Evolutionary conservation across 805 yeast genomes (phyloP), one percentile per base, ranked within the genome.

Genomic region (Barnettozyma sucrosica): DNA sequence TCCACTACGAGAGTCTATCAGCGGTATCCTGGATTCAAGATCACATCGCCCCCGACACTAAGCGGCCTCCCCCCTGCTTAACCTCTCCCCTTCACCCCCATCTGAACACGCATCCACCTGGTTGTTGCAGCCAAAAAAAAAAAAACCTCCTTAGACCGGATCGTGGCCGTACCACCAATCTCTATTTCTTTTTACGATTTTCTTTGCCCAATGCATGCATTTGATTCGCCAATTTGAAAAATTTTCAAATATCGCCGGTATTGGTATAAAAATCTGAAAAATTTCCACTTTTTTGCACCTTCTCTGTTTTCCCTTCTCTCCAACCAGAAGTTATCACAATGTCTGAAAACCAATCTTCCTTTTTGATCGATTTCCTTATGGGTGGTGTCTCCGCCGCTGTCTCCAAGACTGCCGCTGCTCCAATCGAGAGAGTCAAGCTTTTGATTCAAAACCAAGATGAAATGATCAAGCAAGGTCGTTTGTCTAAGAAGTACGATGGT

Each of bases 331-430:
- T 38, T 36, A 58, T 37, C 33, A 28, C 46, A 51, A 59, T 59
- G 63, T 38, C 56, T 57, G 65, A 61, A 53, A 63, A 66, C 55
- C 66, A 66, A 55, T 70, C 81, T 52, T 67, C 71, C 62, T 79
- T 79, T 70, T 63, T 72, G 62, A 64, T 76, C 66, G 85, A 82
- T 70, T 87, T 87, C 81, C 66, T 87, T 75, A 89, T 90, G 97
- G 97, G 97, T 76, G 97, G 97, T 89, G 95, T 89, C 63, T 89
- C 97, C 75, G 96, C 96, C 76, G 96, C 96, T 66, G 90, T 89
- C 75, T 85, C 96, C 61, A 89, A 89, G 82, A 89, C 97, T 54
- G 97, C 95, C 57, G 96, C 96, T 66, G 95, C 96, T 65, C 96
- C 96, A 73, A 89, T 89, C 69, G 96, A 89, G 79, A 85, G 97